Conservation (phyloP, 306 rosid genomes). For the Trifolium pratense region DNA sequence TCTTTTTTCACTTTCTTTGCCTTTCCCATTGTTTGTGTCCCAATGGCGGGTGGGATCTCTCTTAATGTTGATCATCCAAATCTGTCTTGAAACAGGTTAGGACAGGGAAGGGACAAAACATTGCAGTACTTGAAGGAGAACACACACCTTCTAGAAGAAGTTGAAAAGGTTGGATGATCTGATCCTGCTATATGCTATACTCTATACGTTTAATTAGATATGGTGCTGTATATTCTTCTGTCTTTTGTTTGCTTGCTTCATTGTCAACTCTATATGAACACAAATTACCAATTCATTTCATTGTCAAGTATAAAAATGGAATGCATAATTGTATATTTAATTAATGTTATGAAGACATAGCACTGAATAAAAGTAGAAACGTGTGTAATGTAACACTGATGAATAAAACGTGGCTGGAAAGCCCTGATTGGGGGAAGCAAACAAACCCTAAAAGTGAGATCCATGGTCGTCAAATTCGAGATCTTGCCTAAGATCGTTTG, state of each 20-base stretch:
- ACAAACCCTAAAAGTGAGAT: no score
- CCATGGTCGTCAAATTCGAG: no score
- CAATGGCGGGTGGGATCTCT: constrained; percentile 1
- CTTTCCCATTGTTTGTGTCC: not conserved
- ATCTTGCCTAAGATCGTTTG: no score
- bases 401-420: no score
- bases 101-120: constrained; percentile 97
- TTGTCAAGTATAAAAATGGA: no score
- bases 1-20: not conserved
- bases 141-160: constrained; percentile 71
- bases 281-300: no score
- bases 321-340: no score
- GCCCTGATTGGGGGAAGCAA: no score
- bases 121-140: constrained; percentile 83
- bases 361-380: no score
- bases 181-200: constrained; percentile 25
- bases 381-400: no score
- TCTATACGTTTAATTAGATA: constrained; percentile 9
- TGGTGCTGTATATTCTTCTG: constrained; percentile 20
- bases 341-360: no score
- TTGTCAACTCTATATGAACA: no score
- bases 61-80: constrained; percentile 36
- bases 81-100: constrained; percentile 65
- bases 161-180: constrained; percentile 77
- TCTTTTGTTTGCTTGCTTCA: not conserved